These are phyloP conservation scores for Carallia pectinifolia DNA, from an alignment of 345 rosid species.

Conservation along the genomic window DNA sequence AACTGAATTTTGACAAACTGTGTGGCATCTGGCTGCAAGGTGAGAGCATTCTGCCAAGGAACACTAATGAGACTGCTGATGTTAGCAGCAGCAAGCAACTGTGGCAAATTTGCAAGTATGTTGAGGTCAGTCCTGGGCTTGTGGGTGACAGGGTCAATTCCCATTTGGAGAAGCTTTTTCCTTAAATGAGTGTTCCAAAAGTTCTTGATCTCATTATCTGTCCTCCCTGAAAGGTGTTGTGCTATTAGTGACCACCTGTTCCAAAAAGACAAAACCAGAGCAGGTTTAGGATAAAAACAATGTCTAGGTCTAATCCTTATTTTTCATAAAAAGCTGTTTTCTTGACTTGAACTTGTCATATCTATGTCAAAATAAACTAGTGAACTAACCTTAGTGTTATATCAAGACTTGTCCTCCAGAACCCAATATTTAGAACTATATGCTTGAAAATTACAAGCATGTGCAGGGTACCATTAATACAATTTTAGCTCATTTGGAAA, in stretches of 20 bases:
- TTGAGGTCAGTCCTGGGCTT: constrained; percentile 64
- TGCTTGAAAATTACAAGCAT: too few relatives aligned
- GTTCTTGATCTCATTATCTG: constrained; percentile 77
- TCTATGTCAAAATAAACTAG: too few relatives aligned
- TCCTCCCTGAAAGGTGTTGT: constrained; percentile 64
- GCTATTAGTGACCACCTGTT: constrained; percentile 84
- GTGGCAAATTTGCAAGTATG: constrained; percentile 52
- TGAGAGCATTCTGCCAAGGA: constrained; percentile 34
- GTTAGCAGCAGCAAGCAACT: constrained; percentile 52
- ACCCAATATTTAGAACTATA: too few relatives aligned
- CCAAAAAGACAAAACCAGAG: not conserved
- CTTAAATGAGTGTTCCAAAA: constrained; percentile 81
- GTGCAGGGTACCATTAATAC: too few relatives aligned
- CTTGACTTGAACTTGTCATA: too few relatives aligned
- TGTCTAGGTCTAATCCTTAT: too few relatives aligned
- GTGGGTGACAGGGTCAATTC: constrained; percentile 79
- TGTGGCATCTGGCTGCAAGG: constrained; percentile 48
- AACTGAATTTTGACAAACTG: constrained; percentile 56
- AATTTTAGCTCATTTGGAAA: too few relatives aligned
- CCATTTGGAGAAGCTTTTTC: constrained; percentile 80
- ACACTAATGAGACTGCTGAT: constrained; percentile 34
- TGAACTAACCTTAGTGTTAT: too few relatives aligned
- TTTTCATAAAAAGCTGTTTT: too few relatives aligned
- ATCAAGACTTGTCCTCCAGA: too few relatives aligned
- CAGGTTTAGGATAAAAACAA: not conserved